Evolutionary conservation across 139 green algal species (phyloP).

Genomic region (Chlamydomonas applanata): DNA sequence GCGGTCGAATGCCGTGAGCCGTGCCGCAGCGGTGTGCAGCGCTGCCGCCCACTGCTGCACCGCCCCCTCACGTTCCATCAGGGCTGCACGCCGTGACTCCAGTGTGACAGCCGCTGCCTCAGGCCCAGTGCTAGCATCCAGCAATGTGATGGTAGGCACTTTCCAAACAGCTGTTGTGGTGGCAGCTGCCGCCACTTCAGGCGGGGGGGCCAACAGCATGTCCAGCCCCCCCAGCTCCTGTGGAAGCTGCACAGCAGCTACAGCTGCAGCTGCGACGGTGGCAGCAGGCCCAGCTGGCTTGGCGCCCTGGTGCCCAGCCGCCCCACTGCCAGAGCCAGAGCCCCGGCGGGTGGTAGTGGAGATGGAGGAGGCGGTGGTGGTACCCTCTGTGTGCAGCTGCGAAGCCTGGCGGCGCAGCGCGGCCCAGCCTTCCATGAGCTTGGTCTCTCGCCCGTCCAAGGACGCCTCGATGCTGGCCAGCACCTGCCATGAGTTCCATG

Average conservation of each 20-base stretch:
- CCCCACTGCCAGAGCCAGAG: background rate
- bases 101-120: background rate
- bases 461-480: conserved; percentile 11
- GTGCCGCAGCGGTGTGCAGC: background rate
- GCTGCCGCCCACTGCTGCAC: conserved; percentile 4
- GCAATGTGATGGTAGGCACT: conserved; percentile 1
- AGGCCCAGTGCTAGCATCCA: background rate
- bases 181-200: background rate
- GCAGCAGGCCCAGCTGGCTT: background rate
- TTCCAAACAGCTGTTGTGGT: background rate
- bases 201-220: background rate
- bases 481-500: too few species aligned
- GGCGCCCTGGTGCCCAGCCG: background rate
- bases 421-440: conserved; percentile 1
- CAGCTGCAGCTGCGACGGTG: background rate
- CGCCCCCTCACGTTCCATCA: background rate
- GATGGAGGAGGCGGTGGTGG: too few species aligned
- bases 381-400: background rate
- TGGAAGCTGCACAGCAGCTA: background rate
- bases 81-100: background rate
- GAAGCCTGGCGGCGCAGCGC: background rate
- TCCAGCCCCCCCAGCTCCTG: conserved; percentile 7
- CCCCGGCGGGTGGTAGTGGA: background rate
- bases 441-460: background rate
- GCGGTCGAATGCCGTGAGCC: background rate